Conservation (phyloP, 179 eudicot genomes). For the Pouteria campechiana region DNA sequence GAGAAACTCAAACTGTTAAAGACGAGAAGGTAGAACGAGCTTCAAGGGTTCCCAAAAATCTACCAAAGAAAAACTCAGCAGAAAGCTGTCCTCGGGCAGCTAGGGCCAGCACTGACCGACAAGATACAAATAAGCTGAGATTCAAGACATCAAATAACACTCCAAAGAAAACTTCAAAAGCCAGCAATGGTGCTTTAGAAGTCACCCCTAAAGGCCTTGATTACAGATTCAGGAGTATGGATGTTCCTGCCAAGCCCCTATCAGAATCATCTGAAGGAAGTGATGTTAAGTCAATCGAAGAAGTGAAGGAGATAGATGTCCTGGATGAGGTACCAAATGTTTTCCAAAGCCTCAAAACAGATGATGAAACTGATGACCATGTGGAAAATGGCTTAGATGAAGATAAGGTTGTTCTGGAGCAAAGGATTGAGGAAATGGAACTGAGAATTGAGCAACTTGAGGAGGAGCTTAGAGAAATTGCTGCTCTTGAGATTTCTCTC, state of each 20-base stretch:
- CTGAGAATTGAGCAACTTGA: conserved; percentile 60
- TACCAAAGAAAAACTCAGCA: conserved; percentile 13
- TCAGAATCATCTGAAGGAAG: conserved; percentile 33
- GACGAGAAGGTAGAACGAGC: conserved; percentile 41
- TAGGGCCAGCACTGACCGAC: conserved; percentile 13
- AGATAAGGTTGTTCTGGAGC: conserved; percentile 23
- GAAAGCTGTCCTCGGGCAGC: conserved; percentile 11
- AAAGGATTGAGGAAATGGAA: conserved; percentile 51
- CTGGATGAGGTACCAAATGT: conserved; percentile 32
- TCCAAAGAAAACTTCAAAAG: conserved; percentile 22
- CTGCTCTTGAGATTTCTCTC: conserved; percentile 80
- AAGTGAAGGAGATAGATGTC: conserved; percentile 29
- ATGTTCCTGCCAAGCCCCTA: conserved; percentile 25
- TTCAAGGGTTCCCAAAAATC: conserved; percentile 15
- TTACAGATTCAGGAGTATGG: conserved; percentile 9
- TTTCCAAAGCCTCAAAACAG: conserved; percentile 18
- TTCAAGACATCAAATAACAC: conserved; percentile 13
- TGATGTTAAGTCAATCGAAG: conserved; percentile 30
- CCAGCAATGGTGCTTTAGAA: conserved; percentile 17
- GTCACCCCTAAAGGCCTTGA: conserved; percentile 15
- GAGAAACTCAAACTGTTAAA: conserved; percentile 39
- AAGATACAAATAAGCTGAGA: conserved; percentile 20
- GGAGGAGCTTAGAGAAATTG: conserved; percentile 85
- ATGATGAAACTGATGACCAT: conserved; percentile 17
- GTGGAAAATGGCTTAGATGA: conserved; percentile 17